phyloP scores from a whole-genome alignment of 352 stramenopile genomes.

The Phytophthora pini region DNA sequence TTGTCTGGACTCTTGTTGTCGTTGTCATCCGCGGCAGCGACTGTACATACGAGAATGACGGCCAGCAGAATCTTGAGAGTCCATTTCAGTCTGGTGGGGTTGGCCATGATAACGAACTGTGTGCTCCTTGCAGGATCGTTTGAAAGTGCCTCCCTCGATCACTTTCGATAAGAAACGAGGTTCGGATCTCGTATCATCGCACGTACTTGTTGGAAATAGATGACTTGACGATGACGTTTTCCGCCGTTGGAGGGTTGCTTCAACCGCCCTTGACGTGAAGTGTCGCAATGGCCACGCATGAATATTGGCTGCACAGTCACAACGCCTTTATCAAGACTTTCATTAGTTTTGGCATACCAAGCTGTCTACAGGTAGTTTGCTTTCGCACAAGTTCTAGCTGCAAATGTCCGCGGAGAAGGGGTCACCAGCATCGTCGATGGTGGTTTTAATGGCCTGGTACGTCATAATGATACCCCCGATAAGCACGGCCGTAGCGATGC shows the following conservation, averaged over 20 bases:
- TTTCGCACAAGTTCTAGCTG: constrained; percentile 13
- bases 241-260: constrained; percentile 26
- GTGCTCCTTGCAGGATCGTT: constrained; percentile 2
- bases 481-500: constrained; percentile 46
- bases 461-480: constrained; percentile 51
- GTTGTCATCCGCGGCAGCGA: constrained; percentile 7
- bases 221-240: constrained; percentile 16
- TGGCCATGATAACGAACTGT: constrained; percentile 5
- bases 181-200: not conserved
- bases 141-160: constrained; percentile 4
- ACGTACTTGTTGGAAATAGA: constrained; percentile 17
- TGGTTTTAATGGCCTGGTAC: constrained; percentile 53
- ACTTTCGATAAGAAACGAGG: not conserved
- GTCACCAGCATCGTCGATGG: constrained; percentile 44
- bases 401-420: constrained; percentile 44
- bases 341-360: not conserved
- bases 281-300: too few relatives aligned
- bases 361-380: constrained; percentile 1
- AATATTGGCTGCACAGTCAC: not conserved
- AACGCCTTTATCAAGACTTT: not conserved
- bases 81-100: not conserved
- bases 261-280: not conserved
- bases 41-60: constrained; percentile 2
- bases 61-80: constrained; percentile 6
- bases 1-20: constrained; percentile 22